phyloP scores from a whole-genome alignment of 306 rosid genomes.

The Sophora flavescens region DNA sequence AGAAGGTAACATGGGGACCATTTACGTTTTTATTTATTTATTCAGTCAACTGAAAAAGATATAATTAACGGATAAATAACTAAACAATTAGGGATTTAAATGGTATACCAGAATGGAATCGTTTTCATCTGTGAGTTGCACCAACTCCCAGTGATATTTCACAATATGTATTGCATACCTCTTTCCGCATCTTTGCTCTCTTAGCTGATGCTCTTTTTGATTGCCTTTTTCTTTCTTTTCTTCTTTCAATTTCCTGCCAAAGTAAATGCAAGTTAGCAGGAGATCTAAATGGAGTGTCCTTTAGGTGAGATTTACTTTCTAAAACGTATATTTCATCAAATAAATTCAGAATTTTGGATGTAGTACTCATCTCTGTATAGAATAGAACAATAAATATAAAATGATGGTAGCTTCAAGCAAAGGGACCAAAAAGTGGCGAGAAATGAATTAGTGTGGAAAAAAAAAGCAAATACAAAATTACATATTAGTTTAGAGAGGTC shows the following conservation, averaged over 20 bases:
- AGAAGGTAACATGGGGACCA: not conserved
- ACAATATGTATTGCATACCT: slow-evolving; percentile 46
- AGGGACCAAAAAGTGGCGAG: too few relatives aligned
- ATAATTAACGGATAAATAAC: not conserved
- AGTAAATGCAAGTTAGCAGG: slow-evolving; percentile 25
- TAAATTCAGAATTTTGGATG: too few relatives aligned
- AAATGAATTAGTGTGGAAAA: too few relatives aligned
- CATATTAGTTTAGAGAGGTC: too few relatives aligned
- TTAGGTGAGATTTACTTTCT: too few relatives aligned
- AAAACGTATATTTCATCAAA: too few relatives aligned
- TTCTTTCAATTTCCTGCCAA: slow-evolving; percentile 52
- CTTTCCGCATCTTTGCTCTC: slow-evolving; percentile 49
- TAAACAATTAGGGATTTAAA: slow-evolving; percentile 30
- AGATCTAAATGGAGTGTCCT: not conserved
- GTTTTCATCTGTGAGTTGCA: slow-evolving; percentile 39
- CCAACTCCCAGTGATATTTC: not conserved
- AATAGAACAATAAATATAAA: too few relatives aligned
- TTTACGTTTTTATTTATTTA: not conserved
- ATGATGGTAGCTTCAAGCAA: too few relatives aligned
- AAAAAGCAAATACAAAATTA: too few relatives aligned
- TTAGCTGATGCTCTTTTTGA: slow-evolving; percentile 1
- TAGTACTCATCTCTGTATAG: too few relatives aligned
- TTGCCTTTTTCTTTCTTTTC: slow-evolving; percentile 48
- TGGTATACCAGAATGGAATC: slow-evolving; percentile 49
- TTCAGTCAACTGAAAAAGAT: slow-evolving; percentile 6